A percentile compares a stretch with the other conserved stretches of the same genome.
These are phyloP conservation scores for Colletotrichum cereale DNA, from an alignment of 2,329 filamentous ascomycete genomes.

Conservation along the genomic window DNA sequence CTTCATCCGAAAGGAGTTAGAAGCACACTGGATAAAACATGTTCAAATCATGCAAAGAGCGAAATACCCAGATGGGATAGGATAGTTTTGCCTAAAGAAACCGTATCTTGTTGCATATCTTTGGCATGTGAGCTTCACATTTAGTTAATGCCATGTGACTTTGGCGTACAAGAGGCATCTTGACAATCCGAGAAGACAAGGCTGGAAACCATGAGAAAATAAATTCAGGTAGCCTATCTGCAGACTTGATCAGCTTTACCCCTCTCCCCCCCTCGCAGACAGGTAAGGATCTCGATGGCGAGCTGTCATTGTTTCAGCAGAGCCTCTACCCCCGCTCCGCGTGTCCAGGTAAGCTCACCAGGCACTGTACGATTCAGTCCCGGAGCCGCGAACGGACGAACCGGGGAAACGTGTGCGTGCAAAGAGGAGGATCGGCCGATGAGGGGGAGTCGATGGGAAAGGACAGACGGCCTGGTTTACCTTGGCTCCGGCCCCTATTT, in stretches of 20 bases:
- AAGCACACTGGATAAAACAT: slow-evolving; percentile 30
- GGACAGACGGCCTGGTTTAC: not conserved
- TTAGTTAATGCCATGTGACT: slow-evolving; percentile 15
- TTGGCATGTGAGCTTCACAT: slow-evolving; percentile 12
- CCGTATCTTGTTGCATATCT: slow-evolving; percentile 1
- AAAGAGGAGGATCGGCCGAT: not conserved
- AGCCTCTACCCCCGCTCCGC: not conserved
- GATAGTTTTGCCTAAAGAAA: not conserved
- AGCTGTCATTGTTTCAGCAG: slow-evolving; percentile 1
- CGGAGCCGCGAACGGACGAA: not conserved
- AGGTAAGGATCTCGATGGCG: not conserved
- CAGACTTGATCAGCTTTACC: not conserved
- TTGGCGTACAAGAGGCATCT: not conserved
- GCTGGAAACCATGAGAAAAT: not conserved
- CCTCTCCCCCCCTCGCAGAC: not conserved
- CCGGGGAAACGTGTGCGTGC: not conserved
- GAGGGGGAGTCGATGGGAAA: not conserved
- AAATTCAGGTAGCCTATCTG: not conserved
- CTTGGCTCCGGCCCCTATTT: not conserved
- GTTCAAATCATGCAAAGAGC: slow-evolving; percentile 19
- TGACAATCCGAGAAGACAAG: not conserved
- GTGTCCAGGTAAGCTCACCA: not conserved
- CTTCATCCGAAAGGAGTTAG: slow-evolving; percentile 12
- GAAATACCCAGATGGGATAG: not conserved
- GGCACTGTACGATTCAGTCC: not conserved